These are phyloP conservation scores for Periconia sp. DNA, from an alignment of 2,329 filamentous ascomycete genomes.

Conservation along the genomic window DNA sequence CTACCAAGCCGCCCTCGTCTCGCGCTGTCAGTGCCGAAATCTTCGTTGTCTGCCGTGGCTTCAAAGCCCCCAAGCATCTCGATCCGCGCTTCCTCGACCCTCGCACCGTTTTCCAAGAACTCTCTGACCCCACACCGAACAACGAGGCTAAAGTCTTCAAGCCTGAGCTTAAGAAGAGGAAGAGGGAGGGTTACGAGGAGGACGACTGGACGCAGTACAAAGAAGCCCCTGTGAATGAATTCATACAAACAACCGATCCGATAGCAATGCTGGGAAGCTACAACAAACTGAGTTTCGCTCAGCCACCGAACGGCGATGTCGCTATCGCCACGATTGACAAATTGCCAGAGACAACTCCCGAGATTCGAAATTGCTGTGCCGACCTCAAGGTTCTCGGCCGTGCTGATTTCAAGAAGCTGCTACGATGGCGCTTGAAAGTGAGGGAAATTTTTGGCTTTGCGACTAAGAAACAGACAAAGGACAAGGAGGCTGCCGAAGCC, in stretches of 20 bases:
- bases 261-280: constrained; percentile 86
- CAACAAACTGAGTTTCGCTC: constrained; percentile 82
- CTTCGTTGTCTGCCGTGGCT: constrained; percentile 94
- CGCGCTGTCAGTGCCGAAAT: constrained; percentile 97
- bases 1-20: constrained; percentile 94
- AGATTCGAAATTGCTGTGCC: constrained; percentile 63
- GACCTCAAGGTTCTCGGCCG: constrained; percentile 84
- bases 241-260: constrained; percentile 90
- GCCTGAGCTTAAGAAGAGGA: constrained; percentile 94
- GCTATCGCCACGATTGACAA: constrained; percentile 83
- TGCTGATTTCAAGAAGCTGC: constrained; percentile 88
- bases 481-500: constrained; percentile 44
- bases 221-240: constrained; percentile 83
- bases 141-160: constrained; percentile 99
- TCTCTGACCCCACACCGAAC: constrained; percentile 83
- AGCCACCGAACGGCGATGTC: constrained; percentile 75
- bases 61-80: constrained; percentile 89
- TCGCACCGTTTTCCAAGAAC: constrained; percentile 85
- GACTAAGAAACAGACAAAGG: constrained; percentile 65
- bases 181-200: constrained; percentile 96
- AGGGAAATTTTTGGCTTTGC: constrained; percentile 88
- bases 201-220: constrained; percentile 93
- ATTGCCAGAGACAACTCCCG: constrained; percentile 66
- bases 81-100: constrained; percentile 93
- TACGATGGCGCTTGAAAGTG: constrained; percentile 87